Evolutionary conservation across 306 rosid species (phyloP), one percentile per base, ranked within the genome.

Genomic region (Argentina anserina): DNA sequence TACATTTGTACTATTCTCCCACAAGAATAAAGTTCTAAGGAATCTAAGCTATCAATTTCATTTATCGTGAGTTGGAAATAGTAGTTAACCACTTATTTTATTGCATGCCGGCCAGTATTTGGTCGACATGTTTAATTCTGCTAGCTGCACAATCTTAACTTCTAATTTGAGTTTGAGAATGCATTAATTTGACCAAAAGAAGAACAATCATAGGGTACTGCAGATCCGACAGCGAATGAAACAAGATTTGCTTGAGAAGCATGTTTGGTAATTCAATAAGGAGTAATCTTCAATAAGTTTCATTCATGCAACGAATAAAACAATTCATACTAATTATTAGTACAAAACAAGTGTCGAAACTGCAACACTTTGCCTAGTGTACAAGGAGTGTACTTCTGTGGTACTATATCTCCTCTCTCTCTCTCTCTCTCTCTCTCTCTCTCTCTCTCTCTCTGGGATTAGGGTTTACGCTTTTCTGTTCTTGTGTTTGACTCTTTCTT

Each of bases 401-500:
- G n/a, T 39, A 62, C 73, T 15, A 21, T 63, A 29, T 23, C 20
- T 55, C 12, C 36, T n/a, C 69, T 78, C 49, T 78, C 69, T 76
- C 82, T 81, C 76, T 70, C 79, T 75, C 79, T 69, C 40, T 47
- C 36, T 72, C 21, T 42, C 58, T 4, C 37, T 50, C 55, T 20
- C 69, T 78, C 49, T 78, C 69, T 76, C 82, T 81, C 76, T 70
- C 79, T 75, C 79, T 69, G 31, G 20, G 36, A 9, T 10, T 15
- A 5, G 36, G 31, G 37, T 25, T n/a, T n/a, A n/a, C n/a, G n/a
- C n/a, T n/a, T n/a, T n/a, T n/a, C n/a, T 93, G 89, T 90, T 93
- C 98, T 93, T 93, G 96, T 87, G 92, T 90, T 93, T 90, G 98
- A 89, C 82, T 78, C 82, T 67, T 66, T 72, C 55, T 67, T 58